A percentile compares a stretch with the other conserved stretches of the same genome.
phyloP scores from a whole-genome alignment of 768 basidiomycete genomes.

The Amylocystis lapponica region DNA sequence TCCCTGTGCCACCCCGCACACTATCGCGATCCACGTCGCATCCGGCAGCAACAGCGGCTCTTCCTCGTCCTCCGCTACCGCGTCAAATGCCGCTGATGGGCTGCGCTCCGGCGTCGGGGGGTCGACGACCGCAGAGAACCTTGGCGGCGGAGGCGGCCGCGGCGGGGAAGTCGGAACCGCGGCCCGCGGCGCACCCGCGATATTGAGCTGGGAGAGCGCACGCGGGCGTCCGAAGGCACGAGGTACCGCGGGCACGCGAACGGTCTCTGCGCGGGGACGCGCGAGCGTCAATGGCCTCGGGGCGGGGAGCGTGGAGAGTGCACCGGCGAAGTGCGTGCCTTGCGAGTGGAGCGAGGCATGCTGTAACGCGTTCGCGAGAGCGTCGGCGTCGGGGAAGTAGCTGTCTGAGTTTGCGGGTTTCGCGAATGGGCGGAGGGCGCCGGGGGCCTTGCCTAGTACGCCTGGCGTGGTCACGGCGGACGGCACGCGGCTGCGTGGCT shows the following conservation, averaged over 20 bases:
- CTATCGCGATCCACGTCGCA: constrained; percentile 69
- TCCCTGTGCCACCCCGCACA: constrained; percentile 64
- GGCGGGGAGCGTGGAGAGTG: neutral
- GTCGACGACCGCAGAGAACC: neutral
- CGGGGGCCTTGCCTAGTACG: neutral
- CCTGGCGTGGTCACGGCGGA: constrained; percentile 6
- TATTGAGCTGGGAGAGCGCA: constrained; percentile 11
- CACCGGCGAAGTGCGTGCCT: neutral
- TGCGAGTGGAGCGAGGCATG: neutral
- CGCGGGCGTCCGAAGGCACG: constrained; percentile 1
- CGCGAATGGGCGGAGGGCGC: constrained; percentile 6
- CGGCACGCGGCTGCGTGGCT: constrained; percentile 40
- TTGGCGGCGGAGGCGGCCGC: neutral
- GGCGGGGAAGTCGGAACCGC: constrained; percentile 17
- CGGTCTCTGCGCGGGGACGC: no score
- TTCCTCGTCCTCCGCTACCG: constrained; percentile 11
- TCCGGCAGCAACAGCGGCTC: constrained; percentile 53
- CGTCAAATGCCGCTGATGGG: neutral
- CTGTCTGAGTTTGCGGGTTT: neutral
- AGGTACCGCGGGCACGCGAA: no score
- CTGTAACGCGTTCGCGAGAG: constrained; percentile 14
- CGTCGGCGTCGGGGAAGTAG: constrained; percentile 5
- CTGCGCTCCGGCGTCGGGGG: no score
- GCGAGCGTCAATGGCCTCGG: no score
- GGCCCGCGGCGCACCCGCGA: constrained; percentile 21